phyloP scores from a whole-genome alignment of 176 grass and related monocot genomes.

The Oryza officinalis region DNA sequence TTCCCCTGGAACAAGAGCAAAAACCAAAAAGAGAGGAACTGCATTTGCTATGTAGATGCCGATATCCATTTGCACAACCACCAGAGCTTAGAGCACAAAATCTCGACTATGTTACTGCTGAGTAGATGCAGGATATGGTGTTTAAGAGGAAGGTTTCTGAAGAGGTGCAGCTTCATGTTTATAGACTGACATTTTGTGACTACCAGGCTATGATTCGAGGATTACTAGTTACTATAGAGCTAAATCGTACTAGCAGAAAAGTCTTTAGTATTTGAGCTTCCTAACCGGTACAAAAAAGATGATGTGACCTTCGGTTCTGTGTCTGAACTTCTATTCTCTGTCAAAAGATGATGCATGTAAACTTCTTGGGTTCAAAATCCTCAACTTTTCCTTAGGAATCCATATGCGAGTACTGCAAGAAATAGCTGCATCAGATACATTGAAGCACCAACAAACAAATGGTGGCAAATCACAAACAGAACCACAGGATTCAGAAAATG shows the following conservation, averaged over 20 bases:
- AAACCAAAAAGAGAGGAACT: background rate
- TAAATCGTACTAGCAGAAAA: background rate
- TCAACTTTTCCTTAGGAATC: slow-evolving; percentile 56
- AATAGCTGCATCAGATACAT: slow-evolving; percentile 10
- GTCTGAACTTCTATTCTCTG: background rate
- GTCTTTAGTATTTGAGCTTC: background rate
- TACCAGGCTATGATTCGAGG: background rate
- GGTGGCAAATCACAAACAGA: background rate
- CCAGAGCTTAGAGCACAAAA: background rate
- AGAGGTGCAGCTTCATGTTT: background rate
- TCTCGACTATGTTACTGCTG: background rate
- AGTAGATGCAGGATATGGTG: background rate
- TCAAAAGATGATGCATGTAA: background rate
- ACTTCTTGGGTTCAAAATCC: background rate
- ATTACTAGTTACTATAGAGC: background rate
- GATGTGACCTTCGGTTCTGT: background rate
- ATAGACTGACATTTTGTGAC: background rate
- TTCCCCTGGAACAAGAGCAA: background rate
- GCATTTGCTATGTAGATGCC: background rate
- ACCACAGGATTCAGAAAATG: background rate
- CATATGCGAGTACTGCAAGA: slow-evolving; percentile 50
- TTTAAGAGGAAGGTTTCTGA: background rate
- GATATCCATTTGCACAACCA: background rate
- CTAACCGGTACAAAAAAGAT: background rate
- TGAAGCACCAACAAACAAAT: background rate